Conservation (phyloP, 2,329 filamentous ascomycete species). For the Pseudogymnoascus sp. region DNA sequence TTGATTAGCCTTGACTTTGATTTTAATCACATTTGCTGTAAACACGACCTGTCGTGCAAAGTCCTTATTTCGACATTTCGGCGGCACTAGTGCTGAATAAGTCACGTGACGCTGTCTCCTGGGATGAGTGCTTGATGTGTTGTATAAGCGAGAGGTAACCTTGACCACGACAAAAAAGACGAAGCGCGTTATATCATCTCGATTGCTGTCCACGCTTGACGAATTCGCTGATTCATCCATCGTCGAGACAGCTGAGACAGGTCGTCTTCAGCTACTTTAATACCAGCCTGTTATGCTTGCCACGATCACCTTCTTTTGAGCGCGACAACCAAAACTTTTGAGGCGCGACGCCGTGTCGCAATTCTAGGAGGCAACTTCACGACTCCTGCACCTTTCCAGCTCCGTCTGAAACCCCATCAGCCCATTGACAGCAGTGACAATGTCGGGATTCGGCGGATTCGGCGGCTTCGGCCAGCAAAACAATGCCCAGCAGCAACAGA, state of each 20-base stretch:
- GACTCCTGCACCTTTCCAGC: conserved; percentile 1
- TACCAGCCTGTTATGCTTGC: conserved; percentile 4
- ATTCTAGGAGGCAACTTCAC: not conserved
- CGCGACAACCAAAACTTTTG: conserved; percentile 7
- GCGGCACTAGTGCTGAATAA: not conserved
- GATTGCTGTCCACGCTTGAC: conserved; percentile 5
- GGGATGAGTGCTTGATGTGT: not conserved
- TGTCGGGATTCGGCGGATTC: conserved; percentile 37
- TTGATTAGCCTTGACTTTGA: not conserved
- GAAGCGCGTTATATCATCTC: conserved; percentile 8
- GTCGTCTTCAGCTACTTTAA: conserved; percentile 2
- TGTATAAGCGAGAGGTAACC: conserved; percentile 10
- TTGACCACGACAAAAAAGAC: conserved; percentile 10
- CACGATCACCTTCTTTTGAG: conserved; percentile 1
- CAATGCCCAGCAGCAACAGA: conserved; percentile 35
- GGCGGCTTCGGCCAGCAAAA: conserved; percentile 53
- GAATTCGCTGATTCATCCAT: conserved; percentile 9
- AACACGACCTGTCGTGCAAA: not conserved
- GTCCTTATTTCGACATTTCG: not conserved
- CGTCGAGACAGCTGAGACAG: conserved; percentile 12
- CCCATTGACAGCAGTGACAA: conserved; percentile 18
- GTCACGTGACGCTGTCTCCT: not conserved
- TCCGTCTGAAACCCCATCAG: conserved; percentile 14
- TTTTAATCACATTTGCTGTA: not conserved
- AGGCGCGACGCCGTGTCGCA: conserved; percentile 10